phyloP scores from a whole-genome alignment of 306 rosid species.

The Quercus ilex region DNA sequence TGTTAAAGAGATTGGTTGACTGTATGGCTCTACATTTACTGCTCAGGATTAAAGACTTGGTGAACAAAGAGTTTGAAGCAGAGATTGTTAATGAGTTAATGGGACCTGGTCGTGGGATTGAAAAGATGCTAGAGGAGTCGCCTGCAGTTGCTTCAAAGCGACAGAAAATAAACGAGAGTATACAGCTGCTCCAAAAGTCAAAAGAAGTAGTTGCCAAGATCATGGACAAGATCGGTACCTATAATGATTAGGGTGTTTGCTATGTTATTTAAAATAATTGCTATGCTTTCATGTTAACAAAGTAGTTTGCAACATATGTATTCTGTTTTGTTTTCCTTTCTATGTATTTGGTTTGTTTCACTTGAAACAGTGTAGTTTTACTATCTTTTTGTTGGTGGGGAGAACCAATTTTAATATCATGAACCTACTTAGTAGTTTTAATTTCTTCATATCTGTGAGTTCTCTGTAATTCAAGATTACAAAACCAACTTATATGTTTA shows the following conservation, averaged over 20 bases:
- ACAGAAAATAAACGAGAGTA: slow-evolving; percentile 28
- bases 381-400: too few species aligned
- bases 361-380: too few species aligned
- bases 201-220: slow-evolving; percentile 21
- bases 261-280: too few species aligned
- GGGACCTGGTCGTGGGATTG: slow-evolving; percentile 37
- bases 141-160: slow-evolving; percentile 37
- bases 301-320: too few species aligned
- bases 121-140: slow-evolving; percentile 45
- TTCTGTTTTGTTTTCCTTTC: too few species aligned
- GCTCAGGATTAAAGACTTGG: slow-evolving; percentile 19
- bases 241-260: not conserved
- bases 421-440: too few species aligned
- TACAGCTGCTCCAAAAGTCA: slow-evolving; percentile 24
- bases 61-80: slow-evolving; percentile 30
- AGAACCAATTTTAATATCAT: too few species aligned
- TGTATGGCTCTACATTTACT: slow-evolving; percentile 38
- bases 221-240: slow-evolving; percentile 33
- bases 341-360: too few species aligned
- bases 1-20: slow-evolving; percentile 39
- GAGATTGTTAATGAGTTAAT: slow-evolving; percentile 33
- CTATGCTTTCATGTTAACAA: too few species aligned
- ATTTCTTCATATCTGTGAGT: too few species aligned
- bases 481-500: too few species aligned
- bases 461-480: too few species aligned